Conservation (phyloP, 345 rosid species). For the Hibiscus trionum region DNA sequence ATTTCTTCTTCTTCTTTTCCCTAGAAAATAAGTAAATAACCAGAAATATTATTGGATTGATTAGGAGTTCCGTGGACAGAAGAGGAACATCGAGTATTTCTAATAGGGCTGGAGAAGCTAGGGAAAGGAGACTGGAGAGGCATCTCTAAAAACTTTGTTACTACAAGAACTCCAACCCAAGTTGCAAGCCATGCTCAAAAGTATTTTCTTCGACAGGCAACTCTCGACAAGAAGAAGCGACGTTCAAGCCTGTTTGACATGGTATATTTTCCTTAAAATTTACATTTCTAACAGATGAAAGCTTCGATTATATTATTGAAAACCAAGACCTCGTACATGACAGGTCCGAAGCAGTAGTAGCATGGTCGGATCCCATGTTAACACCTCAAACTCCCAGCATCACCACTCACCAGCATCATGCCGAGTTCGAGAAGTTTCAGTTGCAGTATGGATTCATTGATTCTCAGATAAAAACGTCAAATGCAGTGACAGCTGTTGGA, state of each 20-base stretch:
- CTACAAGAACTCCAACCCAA: conserved; percentile 65
- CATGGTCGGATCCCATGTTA: background rate
- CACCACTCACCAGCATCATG: no score
- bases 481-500: no score
- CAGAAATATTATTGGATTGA: background rate
- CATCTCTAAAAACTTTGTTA: conserved; percentile 50
- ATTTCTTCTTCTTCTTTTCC: no score
- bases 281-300: no score
- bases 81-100: conserved; percentile 50
- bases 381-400: no score
- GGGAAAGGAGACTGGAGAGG: conserved; percentile 86
- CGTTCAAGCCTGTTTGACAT: conserved; percentile 62
- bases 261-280: no score
- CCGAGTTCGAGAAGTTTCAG: background rate
- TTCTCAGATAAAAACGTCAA: no score
- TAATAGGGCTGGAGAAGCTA: conserved; percentile 48
- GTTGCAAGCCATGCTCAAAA: conserved; percentile 76
- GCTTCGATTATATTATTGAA: background rate
- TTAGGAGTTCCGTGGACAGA: conserved; percentile 70
- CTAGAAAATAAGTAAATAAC: background rate
- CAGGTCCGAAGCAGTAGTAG: conserved; percentile 22
- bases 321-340: background rate
- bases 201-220: conserved; percentile 47
- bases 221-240: conserved; percentile 44
- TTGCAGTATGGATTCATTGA: conserved; percentile 1